Percentiles rank a stretch among this genome's conserved stretches.
Evolutionary conservation across 257 asterid genomes (phyloP).

Genomic region (Solanum ahanhuiri): DNA sequence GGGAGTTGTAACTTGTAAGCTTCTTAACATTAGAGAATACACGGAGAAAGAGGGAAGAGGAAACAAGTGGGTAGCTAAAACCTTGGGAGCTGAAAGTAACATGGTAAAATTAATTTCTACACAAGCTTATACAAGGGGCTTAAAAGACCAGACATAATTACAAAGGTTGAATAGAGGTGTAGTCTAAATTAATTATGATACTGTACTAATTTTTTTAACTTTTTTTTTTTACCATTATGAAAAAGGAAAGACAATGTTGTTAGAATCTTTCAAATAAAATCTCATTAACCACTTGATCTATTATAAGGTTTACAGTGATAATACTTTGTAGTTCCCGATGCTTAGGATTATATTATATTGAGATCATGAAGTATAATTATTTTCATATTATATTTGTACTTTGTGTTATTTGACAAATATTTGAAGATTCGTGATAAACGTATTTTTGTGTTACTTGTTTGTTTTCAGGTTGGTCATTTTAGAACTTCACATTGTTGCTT

Average conservation of each 20-base stretch:
- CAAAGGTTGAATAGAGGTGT: not conserved
- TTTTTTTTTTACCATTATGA: not conserved
- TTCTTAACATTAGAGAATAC: not conserved
- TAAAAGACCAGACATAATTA: not conserved
- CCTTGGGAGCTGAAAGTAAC: not conserved
- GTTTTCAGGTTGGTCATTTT: not conserved
- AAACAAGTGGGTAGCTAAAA: not conserved
- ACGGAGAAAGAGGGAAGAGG: not conserved
- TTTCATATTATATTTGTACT: not conserved
- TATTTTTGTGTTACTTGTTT: not conserved
- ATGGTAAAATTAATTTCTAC: not conserved
- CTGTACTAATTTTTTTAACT: not conserved
- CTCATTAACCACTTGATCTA: not conserved
- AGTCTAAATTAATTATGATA: not conserved
- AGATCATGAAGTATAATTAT: not conserved
- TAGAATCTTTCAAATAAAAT: not conserved
- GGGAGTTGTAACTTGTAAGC: not conserved
- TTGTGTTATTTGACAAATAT: not conserved
- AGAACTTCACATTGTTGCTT: not conserved
- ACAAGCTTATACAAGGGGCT: not conserved
- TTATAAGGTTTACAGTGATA: not conserved
- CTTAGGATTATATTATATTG: not conserved
- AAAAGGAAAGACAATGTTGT: not conserved
- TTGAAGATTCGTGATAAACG: not conserved
- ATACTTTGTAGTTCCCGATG: not conserved